Evolutionary conservation across 768 basidiomycete genomes (phyloP).

Genomic region (Royoungia palumana): DNA sequence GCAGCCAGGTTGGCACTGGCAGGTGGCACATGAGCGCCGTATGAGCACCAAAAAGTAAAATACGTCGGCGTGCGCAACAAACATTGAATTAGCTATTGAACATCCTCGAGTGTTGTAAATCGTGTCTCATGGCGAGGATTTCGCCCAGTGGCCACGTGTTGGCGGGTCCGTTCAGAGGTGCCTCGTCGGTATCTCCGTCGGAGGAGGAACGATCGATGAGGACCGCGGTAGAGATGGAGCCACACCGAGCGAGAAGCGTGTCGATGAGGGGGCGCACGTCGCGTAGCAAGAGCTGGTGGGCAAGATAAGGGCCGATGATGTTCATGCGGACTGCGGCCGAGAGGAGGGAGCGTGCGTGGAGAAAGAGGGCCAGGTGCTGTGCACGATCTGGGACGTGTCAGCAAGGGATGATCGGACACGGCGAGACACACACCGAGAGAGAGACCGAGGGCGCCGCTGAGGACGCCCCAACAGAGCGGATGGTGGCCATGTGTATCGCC

Average conservation of each 20-base stretch:
- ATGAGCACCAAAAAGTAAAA: conserved; percentile 16
- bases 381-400: conserved; percentile 57
- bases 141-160: conserved; percentile 97
- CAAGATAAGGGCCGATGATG: conserved; percentile 85
- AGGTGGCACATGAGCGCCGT: conserved; percentile 30
- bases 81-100: conserved; percentile 73
- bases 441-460: conserved; percentile 75
- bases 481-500: conserved; percentile 77
- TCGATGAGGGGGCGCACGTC: conserved; percentile 66
- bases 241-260: conserved; percentile 44
- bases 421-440: conserved; percentile 52
- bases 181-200: conserved; percentile 12
- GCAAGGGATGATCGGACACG: neutral
- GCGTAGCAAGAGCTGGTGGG: conserved; percentile 84
- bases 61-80: neutral
- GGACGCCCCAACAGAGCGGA: conserved; percentile 85
- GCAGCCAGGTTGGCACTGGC: conserved; percentile 83
- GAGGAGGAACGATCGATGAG: conserved; percentile 13
- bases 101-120: conserved; percentile 91
- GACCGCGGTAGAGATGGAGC: conserved; percentile 47
- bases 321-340: conserved; percentile 94
- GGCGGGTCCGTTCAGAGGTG: conserved; percentile 57
- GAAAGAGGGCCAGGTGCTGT: conserved; percentile 86
- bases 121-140: conserved; percentile 85
- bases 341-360: conserved; percentile 85